phyloP scores from a whole-genome alignment of 2,329 filamentous ascomycete species.

The Tolypocladium inflatum region DNA sequence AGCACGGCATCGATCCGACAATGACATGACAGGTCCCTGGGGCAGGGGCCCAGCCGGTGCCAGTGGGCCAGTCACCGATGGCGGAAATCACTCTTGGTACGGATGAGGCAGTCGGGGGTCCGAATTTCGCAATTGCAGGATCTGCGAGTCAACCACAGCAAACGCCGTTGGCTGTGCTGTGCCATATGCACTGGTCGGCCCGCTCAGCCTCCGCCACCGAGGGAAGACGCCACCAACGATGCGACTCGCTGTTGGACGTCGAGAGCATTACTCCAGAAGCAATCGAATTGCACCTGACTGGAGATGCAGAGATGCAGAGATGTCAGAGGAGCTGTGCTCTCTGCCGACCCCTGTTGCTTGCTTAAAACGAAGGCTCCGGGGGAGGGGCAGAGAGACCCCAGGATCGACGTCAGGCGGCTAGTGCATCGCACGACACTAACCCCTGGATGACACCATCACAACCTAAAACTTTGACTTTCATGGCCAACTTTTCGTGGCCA shows the following conservation, averaged over 20 bases:
- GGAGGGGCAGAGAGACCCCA: not conserved
- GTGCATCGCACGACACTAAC: constrained; percentile 5
- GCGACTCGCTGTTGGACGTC: not conserved
- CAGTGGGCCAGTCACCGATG: constrained; percentile 5
- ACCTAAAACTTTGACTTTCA: not conserved
- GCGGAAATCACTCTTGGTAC: not conserved
- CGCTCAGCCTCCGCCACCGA: not conserved
- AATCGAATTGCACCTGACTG: too few species aligned
- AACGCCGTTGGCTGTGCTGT: not conserved
- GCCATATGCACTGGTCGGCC: constrained; percentile 4
- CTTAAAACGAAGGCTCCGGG: not conserved
- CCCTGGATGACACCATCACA: constrained; percentile 8
- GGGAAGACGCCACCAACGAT: not conserved
- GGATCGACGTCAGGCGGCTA: constrained; percentile 2
- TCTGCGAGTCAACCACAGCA: constrained; percentile 2
- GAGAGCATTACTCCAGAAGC: too few species aligned
- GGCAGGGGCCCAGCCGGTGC: not conserved
- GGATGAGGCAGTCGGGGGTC: constrained; percentile 5
- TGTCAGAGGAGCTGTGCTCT: not conserved
- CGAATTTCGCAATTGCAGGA: constrained; percentile 10
- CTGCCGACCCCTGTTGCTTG: not conserved
- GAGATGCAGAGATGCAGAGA: too few species aligned
- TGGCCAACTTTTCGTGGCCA: not conserved
- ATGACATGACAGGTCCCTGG: constrained; percentile 1
- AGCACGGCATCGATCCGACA: constrained; percentile 1